Evolutionary conservation across 2,329 filamentous ascomycete genomes (phyloP).

Genomic region (Fusarium nodosum): DNA sequence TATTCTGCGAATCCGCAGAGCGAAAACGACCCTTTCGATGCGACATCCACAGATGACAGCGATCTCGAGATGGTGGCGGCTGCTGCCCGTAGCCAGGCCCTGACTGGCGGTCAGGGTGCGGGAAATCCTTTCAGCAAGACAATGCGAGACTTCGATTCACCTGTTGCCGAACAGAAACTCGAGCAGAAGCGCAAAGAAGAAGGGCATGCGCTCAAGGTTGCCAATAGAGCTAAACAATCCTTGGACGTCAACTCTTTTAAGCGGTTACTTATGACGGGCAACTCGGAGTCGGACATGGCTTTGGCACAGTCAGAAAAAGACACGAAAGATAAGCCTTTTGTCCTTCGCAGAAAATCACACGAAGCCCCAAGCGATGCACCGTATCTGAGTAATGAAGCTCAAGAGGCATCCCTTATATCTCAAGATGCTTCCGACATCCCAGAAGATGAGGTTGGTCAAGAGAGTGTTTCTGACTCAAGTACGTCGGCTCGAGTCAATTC

Average conservation of each 20-base stretch:
- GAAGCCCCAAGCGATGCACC: neutral
- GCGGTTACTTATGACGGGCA: slow-evolving; percentile 80
- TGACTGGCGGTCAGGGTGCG: slow-evolving; percentile 40
- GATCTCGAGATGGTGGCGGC: slow-evolving; percentile 46
- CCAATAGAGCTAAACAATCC: slow-evolving; percentile 58
- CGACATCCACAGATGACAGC: slow-evolving; percentile 49
- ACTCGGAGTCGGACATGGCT: slow-evolving; percentile 55
- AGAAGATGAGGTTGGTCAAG: slow-evolving; percentile 44
- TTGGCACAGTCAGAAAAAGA: slow-evolving; percentile 18
- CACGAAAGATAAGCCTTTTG: slow-evolving; percentile 34
- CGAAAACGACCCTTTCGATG: slow-evolving; percentile 54
- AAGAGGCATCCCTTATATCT: slow-evolving; percentile 44
- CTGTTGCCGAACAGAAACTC: slow-evolving; percentile 52
- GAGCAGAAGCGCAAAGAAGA: slow-evolving; percentile 51
- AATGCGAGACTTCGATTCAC: slow-evolving; percentile 63
- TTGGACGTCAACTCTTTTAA: slow-evolving; percentile 85
- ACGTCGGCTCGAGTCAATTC: slow-evolving; percentile 41
- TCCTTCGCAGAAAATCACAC: slow-evolving; percentile 35
- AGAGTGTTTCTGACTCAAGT: slow-evolving; percentile 50
- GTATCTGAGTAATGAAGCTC: slow-evolving; percentile 4
- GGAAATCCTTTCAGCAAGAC: slow-evolving; percentile 68
- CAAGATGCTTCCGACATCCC: slow-evolving; percentile 41
- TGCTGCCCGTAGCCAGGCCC: slow-evolving; percentile 47
- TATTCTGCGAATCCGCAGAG: slow-evolving; percentile 45
- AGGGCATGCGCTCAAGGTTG: slow-evolving; percentile 53